These are phyloP conservation scores for Miscanthus lutarioriparius DNA, from an alignment of 176 grass and related monocot species.

Conservation along the genomic window DNA sequence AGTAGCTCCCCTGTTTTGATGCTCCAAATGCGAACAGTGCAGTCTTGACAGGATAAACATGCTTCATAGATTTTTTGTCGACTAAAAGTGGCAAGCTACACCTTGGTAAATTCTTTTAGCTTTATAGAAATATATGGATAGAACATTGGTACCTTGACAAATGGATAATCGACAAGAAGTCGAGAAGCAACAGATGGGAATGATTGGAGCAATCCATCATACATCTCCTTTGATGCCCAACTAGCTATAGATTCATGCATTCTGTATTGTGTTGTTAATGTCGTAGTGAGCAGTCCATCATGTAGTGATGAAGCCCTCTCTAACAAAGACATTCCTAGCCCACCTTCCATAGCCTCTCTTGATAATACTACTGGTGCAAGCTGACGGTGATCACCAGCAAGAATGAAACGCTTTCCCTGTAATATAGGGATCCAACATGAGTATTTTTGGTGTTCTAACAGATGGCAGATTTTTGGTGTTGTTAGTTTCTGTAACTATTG, in stretches of 20 bases:
- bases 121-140: conserved; percentile 28
- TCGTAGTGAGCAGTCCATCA: conserved; percentile 60
- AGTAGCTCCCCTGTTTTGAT: conserved; percentile 82
- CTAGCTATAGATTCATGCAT: conserved; percentile 90
- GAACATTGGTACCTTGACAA: conserved; percentile 55
- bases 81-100: conserved; percentile 5
- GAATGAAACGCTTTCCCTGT: conserved; percentile 80
- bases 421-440: conserved; percentile 92
- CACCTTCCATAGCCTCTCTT: conserved; percentile 82
- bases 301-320: conserved; percentile 80
- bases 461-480: not conserved
- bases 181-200: conserved; percentile 59
- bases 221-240: conserved; percentile 95
- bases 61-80: not conserved
- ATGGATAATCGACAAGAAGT: conserved; percentile 81
- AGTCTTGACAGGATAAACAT: conserved; percentile 4
- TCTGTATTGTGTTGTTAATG: conserved; percentile 72
- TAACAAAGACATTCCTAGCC: conserved; percentile 76
- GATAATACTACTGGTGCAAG: conserved; percentile 83
- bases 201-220: conserved; percentile 63
- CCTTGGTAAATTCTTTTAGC: not conserved
- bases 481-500: too few species aligned
- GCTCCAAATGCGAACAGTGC: conserved; percentile 68
- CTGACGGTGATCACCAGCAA: conserved; percentile 80
- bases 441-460: not conserved